Evolutionary conservation across 306 rosid species (phyloP), one percentile per base, ranked within the genome.

Genomic region (Cucurbita maxima): DNA sequence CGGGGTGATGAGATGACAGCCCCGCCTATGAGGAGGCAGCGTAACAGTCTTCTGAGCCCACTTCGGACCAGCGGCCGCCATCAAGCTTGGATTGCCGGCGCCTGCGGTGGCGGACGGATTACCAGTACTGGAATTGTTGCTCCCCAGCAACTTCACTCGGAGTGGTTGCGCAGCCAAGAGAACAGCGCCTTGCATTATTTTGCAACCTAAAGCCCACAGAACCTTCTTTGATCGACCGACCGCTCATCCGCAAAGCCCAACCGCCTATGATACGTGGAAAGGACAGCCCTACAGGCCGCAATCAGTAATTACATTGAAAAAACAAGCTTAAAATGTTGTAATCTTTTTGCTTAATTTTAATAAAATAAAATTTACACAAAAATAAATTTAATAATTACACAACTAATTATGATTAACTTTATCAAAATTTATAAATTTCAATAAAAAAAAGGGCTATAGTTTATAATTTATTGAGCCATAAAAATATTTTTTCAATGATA

Each of bases 41-140:
- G 83, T 77, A 16, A 92, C 60, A 78, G 96, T 92, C 79, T 88
- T 92, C 84, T 92, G 98, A 75, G 96, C 96, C 96, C 97, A 92
- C 87, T 86, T 92, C 0, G 96, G 92, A 66, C 64, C 79, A 58
- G 88, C 64, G 36, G 87, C 47, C 6, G 91, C 85, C 92, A 87
- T 86, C 45, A 86, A 63, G 73, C 37, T 55, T 6, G 76, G 60
- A 12, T 80, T 78, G 57, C 40, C 70, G 79, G 76, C 60, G 66
- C 47, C 68, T 77, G 74, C 38, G 4, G 20, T 22, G 10, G 63
- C 7, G 50, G 55, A 58, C 3, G 76, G 56, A 19, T 74, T 7
- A 40, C 64, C 52, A 38, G 72, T n/a, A 18, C 54, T 64, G 78
- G 54, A 79, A 66, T 55, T 72, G 79, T 74, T 60, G 52, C 52